phyloP scores from a whole-genome alignment of 2,329 filamentous ascomycete species.

The Diaporthe longicolla region DNA sequence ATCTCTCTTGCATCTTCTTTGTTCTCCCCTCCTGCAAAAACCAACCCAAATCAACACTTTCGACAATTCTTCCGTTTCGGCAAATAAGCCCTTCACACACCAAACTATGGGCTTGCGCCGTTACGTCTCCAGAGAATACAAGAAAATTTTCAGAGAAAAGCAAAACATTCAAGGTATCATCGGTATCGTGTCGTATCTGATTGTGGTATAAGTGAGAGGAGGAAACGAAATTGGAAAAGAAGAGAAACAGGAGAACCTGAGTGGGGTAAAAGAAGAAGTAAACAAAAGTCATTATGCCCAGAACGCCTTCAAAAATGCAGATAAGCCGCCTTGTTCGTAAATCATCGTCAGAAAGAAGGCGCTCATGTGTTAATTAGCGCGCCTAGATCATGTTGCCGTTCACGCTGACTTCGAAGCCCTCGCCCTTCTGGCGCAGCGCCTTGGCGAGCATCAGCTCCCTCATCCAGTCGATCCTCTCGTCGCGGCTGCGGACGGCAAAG shows the following conservation, averaged over 20 bases:
- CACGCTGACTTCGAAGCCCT: slow-evolving; percentile 85
- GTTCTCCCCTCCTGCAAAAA: not conserved
- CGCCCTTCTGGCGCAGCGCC: slow-evolving; percentile 85
- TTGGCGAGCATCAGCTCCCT: slow-evolving; percentile 92
- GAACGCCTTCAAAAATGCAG: slow-evolving; percentile 41
- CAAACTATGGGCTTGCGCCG: slow-evolving; percentile 34
- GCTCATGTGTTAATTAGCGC: not conserved
- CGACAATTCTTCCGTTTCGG: slow-evolving; percentile 4
- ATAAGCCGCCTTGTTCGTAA: slow-evolving; percentile 23
- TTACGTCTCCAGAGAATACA: slow-evolving; percentile 30
- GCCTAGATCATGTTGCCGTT: slow-evolving; percentile 81
- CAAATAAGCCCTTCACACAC: slow-evolving; percentile 24
- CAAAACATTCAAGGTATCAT: slow-evolving; percentile 43
- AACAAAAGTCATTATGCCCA: slow-evolving; percentile 37
- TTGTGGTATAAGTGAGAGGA: slow-evolving; percentile 39
- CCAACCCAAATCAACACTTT: not conserved
- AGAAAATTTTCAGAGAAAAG: not conserved
- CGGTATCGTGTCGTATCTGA: slow-evolving; percentile 42
- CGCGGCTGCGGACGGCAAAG: slow-evolving; percentile 88
- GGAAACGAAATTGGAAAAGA: not conserved
- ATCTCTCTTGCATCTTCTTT: slow-evolving; percentile 7
- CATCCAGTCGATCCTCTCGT: slow-evolving; percentile 98
- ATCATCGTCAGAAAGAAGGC: slow-evolving; percentile 27
- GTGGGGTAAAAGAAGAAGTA: slow-evolving; percentile 42
- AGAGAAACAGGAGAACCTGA: slow-evolving; percentile 15